A percentile compares a stretch with the other conserved stretches of the same genome.
Conservation (phyloP, 2,329 filamentous ascomycete species). For the Colletotrichum limetticola region DNA sequence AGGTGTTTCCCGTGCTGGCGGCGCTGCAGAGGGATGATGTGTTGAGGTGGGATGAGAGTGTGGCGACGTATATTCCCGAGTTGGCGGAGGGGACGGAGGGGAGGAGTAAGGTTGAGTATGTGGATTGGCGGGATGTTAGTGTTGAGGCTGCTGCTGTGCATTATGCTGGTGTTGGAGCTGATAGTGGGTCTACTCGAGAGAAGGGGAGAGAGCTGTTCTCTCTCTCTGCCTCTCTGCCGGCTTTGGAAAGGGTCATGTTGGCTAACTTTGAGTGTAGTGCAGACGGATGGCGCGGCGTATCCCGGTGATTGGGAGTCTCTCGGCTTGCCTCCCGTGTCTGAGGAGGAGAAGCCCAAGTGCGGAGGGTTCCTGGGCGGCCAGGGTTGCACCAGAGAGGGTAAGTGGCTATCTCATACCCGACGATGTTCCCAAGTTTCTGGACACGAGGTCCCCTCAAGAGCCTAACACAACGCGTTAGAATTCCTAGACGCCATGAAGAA, state of each 20-base stretch:
- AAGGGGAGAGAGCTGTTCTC: too few species aligned
- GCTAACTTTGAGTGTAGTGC: constrained; percentile 40
- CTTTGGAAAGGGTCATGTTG: neutral
- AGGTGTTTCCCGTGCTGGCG: constrained; percentile 39
- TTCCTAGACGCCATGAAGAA: constrained; percentile 42
- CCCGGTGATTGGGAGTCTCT: constrained; percentile 42
- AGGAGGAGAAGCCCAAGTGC: constrained; percentile 43
- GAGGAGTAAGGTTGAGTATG: constrained; percentile 40
- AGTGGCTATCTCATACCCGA: neutral
- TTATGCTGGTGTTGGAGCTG: constrained; percentile 53
- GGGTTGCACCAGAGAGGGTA: constrained; percentile 42
- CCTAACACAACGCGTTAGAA: constrained; percentile 24
- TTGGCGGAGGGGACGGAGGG: constrained; percentile 41
- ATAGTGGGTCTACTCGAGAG: constrained; percentile 41
- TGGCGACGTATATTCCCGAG: constrained; percentile 58
- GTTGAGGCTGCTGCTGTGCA: constrained; percentile 57
- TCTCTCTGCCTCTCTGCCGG: too few species aligned
- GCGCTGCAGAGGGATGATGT: constrained; percentile 31
- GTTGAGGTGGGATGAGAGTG: constrained; percentile 48
- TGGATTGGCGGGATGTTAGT: constrained; percentile 60
- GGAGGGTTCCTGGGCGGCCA: constrained; percentile 47
- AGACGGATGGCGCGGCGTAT: constrained; percentile 45
- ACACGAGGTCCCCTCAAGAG: too few species aligned
- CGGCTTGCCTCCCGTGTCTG: constrained; percentile 45
- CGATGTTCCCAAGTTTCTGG: neutral